Evolutionary conservation across 345 rosid species (phyloP), one percentile per base, ranked within the genome.

Genomic region (Citrus australasica): DNA sequence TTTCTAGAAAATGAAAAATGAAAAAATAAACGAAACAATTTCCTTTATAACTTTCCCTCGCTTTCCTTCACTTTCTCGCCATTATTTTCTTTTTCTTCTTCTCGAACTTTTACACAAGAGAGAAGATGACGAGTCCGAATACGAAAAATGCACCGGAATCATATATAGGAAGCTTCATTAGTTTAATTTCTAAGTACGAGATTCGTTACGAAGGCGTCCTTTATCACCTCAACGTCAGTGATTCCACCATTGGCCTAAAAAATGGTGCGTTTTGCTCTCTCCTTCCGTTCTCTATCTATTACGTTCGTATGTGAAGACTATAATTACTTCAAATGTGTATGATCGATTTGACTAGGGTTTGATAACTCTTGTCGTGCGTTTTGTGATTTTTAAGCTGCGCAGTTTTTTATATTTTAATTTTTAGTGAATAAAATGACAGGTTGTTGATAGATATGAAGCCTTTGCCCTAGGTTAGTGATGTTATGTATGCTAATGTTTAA

Each of bases 161-260:
- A 4, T 85, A 58, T 66, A 30, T 87, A 10, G 90, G 91, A 80
- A 85, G 86, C 79, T 74, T 79, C 24, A 63, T 84, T 30, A 79
- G 84, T 76, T 67, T 90, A 28, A 82, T 79, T 14, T 80, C 91
- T 3, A 87, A 84, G 78, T 76, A 30, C 77, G 84, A 80, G 58
- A 66, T 83, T 79, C 88, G 89, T 65, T 90, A 84, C 79, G 84
- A 85, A 30, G 90, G 90, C 58, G 42, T 87, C 73, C 84, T 88
- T 5, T 83, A 61, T 63, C 24, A 35, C 64, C 62, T 88, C 67
- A 85, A 73, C 79, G 58, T 71, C 17, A 59, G 81, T 9, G 89
- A 84, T 51, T 82, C 86, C 30, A 71, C 79, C 68, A 68, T 88
- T 73, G 85, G 80, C 80, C 87, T 87, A 0, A 83, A 60, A 71